Percentiles rank a stretch among this genome's conserved stretches.
phyloP scores from a whole-genome alignment of 148 eudicot genomes.

The Silene uniflora region DNA sequence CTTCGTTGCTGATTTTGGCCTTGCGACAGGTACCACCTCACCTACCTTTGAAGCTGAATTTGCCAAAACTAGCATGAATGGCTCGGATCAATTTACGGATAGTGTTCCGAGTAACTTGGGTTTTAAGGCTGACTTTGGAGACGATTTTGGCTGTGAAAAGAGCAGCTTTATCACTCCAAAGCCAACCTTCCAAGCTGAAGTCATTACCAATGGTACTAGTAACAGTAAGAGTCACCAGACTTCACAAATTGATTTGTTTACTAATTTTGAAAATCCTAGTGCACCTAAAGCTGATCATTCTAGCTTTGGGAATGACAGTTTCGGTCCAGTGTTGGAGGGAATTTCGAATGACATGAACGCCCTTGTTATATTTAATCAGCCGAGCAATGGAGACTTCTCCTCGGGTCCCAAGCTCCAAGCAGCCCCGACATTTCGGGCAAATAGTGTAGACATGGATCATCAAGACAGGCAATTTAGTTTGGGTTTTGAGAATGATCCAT shows the following conservation, averaged over 20 bases:
- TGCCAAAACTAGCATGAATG: background rate
- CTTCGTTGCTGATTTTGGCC: background rate
- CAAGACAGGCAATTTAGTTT: constrained; percentile 1
- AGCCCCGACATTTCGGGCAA: constrained; percentile 49
- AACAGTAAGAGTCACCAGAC: background rate
- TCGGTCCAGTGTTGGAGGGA: background rate
- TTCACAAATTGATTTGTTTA: constrained; percentile 7
- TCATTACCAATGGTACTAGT: background rate
- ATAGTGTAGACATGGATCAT: constrained; percentile 23
- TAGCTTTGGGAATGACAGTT: background rate
- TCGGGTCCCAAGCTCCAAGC: constrained; percentile 38
- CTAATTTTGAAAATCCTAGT: background rate
- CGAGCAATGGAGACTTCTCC: constrained; percentile 8
- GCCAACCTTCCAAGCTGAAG: constrained; percentile 10
- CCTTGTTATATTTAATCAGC: constrained; percentile 23
- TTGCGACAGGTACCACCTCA: background rate
- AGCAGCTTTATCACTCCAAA: background rate
- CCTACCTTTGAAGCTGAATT: background rate
- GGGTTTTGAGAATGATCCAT: background rate
- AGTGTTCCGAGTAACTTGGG: background rate
- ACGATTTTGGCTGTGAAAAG: background rate
- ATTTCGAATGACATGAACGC: constrained; percentile 23
- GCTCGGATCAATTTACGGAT: background rate
- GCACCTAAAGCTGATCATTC: constrained; percentile 7
- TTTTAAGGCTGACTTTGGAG: background rate